Evolutionary conservation across 202 grass and related monocot species (phyloP).

Genomic region (Dendrocalamus latiflorus): DNA sequence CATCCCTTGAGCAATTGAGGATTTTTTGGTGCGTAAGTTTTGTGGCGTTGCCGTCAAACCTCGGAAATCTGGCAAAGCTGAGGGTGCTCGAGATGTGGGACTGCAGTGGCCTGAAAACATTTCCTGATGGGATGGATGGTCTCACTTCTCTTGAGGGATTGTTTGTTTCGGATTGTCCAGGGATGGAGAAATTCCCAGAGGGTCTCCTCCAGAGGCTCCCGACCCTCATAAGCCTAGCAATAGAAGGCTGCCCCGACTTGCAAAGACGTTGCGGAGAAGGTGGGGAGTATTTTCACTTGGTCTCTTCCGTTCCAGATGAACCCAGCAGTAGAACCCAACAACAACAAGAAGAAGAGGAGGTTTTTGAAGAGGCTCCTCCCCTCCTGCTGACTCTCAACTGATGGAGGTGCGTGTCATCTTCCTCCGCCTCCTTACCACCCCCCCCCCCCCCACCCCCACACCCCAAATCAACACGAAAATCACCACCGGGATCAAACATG

Average conservation of each 20-base stretch:
- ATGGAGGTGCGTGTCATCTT: too few relatives aligned
- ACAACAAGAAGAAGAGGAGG: too few relatives aligned
- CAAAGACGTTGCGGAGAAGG: background rate
- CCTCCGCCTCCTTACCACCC: too few relatives aligned
- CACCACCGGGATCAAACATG: constrained; percentile 12
- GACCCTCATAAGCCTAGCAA: background rate
- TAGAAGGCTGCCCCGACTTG: background rate
- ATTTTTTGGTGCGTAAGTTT: rapidly evolving
- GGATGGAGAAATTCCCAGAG: background rate
- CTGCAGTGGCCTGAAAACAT: background rate
- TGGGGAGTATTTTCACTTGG: background rate
- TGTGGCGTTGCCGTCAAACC: background rate
- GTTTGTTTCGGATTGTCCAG: rapidly evolving
- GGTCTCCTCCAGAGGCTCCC: background rate
- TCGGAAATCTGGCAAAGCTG: background rate
- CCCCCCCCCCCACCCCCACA: too few relatives aligned
- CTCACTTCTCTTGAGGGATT: background rate
- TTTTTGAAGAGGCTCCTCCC: too few relatives aligned
- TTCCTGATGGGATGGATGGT: background rate
- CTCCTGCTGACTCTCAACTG: too few relatives aligned
- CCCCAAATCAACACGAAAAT: background rate
- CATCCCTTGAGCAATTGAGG: rapidly evolving
- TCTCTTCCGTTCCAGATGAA: background rate
- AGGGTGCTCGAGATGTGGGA: rapidly evolving
- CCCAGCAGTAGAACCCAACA: too few relatives aligned